Base-by-base conservation (phyloP, 805 yeast species). In the Saturnispora quitensis region DNA sequence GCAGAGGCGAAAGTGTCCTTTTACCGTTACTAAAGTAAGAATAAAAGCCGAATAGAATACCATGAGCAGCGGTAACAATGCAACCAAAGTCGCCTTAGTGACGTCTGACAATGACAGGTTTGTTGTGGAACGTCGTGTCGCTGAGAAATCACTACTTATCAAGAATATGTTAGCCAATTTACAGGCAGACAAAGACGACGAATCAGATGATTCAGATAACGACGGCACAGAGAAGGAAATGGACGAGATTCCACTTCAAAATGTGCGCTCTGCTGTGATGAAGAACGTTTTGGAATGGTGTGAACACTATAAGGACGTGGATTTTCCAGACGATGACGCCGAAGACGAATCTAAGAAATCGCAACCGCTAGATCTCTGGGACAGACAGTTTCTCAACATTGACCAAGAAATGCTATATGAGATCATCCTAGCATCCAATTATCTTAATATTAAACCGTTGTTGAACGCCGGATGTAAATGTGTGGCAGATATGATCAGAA, bases 321-420 rank as follows among this genome's bases (percentile, higher is more conserved):
- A 73, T 18, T 83, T 83, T 68, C 86, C 87, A 18, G 89, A 82
- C 56, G 81, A 77, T 47, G 90, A 84, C 50, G 88, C 81, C 53
- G 96, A 88, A 56, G 90, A 85, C 50, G 95, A 88, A 59, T 78
- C 87, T 24, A 81, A 86, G 66, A 87, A 86, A 64, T 77, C 91
- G n/a, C 89, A 89, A 2, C 97, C 96, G 3, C 89, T 91, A 48
- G 91, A 86, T 55, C 89, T 89, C 45, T 91, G 98, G 98, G 98
- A 91, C 70, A 86, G 87, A 67, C 88, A 86, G 67, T 91, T 90
- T 67, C 77, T 91, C 60, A 86, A 87, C 64, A 97, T 91, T 38
- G 98, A 91, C 69, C 98, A 85, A 64, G 91, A 85, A 60, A 85
- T 85, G 90, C 73, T 85, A 53, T 85, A 85, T 58, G 93, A 84